Conservation (phyloP, 169 alveolate genomes). For the Plasmodium chabaudi region DNA sequence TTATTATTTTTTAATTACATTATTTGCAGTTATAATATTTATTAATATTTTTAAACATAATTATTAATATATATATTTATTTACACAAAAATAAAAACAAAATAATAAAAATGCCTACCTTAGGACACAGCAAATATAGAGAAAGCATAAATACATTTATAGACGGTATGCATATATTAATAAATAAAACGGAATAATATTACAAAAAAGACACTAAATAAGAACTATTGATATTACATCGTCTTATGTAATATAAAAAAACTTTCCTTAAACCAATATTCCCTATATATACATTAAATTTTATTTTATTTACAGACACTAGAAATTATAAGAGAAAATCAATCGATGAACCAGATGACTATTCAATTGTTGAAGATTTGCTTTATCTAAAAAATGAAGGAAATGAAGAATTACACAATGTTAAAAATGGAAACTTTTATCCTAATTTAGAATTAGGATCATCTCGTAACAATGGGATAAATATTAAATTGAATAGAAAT, state of each 20-base stretch:
- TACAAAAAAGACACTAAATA: constrained; percentile 2
- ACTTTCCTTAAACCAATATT: neutral
- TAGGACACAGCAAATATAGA: constrained; percentile 65
- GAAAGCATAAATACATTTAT: constrained; percentile 27
- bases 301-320: constrained; percentile 26
- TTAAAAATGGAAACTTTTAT: constrained; percentile 16
- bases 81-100: constrained; percentile 3
- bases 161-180: constrained; percentile 55
- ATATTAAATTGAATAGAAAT: constrained; percentile 13
- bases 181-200: constrained; percentile 2
- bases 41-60: constrained; percentile 2
- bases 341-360: constrained; percentile 71
- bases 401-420: constrained; percentile 20
- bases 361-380: constrained; percentile 45
- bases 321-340: constrained; percentile 71
- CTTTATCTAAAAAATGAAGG: constrained; percentile 44
- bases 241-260: neutral
- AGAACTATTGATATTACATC: neutral
- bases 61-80: constrained; percentile 19
- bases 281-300: neutral
- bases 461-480: constrained; percentile 60
- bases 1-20: constrained; percentile 3
- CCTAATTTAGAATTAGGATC: constrained; percentile 42
- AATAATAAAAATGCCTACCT: constrained; percentile 63
- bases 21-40: neutral